These are phyloP conservation scores for Boletus huronensis DNA, from an alignment of 768 basidiomycete genomes.

Conservation along the genomic window DNA sequence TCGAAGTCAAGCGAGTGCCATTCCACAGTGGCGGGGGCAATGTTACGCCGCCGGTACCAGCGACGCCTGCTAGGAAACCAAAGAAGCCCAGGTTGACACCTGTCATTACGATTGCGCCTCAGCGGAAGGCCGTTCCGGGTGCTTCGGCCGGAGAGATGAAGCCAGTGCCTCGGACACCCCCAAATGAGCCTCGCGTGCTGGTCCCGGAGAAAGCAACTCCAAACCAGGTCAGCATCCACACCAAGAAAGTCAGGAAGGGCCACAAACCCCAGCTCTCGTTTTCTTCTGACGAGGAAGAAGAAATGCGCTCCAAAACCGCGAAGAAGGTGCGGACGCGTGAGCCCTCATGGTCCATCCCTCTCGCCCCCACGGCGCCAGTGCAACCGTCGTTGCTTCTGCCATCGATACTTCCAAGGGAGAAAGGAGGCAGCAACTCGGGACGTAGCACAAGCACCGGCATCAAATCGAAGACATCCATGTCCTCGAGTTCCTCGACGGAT, in stretches of 20 bases:
- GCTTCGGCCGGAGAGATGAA: constrained; percentile 5
- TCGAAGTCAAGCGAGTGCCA: constrained; percentile 46
- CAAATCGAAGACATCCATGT: constrained; percentile 24
- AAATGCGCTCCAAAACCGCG: constrained; percentile 50
- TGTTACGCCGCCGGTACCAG: not conserved
- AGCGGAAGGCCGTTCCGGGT: constrained; percentile 4
- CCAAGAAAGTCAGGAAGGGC: constrained; percentile 31
- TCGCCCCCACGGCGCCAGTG: constrained; percentile 19
- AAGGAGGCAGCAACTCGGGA: constrained; percentile 11
- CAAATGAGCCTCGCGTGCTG: constrained; percentile 12
- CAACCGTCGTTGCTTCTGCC: constrained; percentile 25
- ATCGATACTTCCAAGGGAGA: constrained; percentile 11
- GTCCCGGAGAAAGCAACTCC: constrained; percentile 20
- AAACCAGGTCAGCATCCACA: constrained; percentile 6
- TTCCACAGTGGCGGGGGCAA: constrained; percentile 41
- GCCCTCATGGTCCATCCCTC: constrained; percentile 31
- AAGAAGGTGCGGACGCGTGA: constrained; percentile 56
- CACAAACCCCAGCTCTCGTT: constrained; percentile 43
- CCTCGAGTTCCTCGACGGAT: constrained; percentile 32
- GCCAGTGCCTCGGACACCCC: constrained; percentile 24
- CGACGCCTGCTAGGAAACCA: constrained; percentile 13
- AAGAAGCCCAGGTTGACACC: constrained; percentile 14
- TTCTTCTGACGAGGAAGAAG: constrained; percentile 79
- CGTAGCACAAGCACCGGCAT: constrained; percentile 18
- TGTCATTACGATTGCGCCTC: not conserved